phyloP scores from a whole-genome alignment of 1,139 yeast species.

The Lodderomyces pseudojiufengensis region DNA sequence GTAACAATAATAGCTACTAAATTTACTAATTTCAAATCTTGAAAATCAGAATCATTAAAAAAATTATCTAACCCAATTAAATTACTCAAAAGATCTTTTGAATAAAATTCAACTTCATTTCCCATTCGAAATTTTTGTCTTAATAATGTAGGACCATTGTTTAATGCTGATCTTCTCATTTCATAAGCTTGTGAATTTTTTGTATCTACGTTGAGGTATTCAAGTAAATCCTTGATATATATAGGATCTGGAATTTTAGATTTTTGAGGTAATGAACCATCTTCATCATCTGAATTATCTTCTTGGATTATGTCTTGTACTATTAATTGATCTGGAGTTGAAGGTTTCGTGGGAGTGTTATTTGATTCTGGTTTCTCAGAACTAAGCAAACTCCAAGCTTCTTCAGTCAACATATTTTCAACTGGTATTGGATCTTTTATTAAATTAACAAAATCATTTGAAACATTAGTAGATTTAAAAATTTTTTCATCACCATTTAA shows the following conservation, averaged over 20 bases:
- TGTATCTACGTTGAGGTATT: constrained; percentile 45
- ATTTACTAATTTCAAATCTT: constrained; percentile 44
- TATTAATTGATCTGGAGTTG: too few relatives aligned
- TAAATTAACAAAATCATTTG: constrained; percentile 3
- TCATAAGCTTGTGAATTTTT: constrained; percentile 47
- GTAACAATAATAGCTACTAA: constrained; percentile 53
- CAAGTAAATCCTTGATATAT: constrained; percentile 60
- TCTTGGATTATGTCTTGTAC: constrained; percentile 3
- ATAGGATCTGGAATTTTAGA: constrained; percentile 48
- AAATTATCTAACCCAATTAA: constrained; percentile 48
- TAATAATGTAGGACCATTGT: constrained; percentile 51
- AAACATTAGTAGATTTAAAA: constrained; percentile 30
- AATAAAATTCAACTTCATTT: constrained; percentile 50
- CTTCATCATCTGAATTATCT: constrained; percentile 30
- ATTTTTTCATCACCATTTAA: constrained; percentile 29
- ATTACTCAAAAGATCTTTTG: constrained; percentile 42
- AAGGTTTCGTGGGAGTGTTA: constrained; percentile 14
- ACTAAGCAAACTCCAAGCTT: constrained; percentile 16
- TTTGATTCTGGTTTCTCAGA: not conserved
- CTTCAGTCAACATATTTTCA: constrained; percentile 1
- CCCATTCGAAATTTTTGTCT: constrained; percentile 51
- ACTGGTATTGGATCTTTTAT: not conserved
- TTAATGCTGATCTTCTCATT: constrained; percentile 49
- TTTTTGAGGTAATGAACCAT: constrained; percentile 37
- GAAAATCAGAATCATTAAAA: constrained; percentile 49